Conservation (phyloP, 1,284 basidiomycete genomes). For the Phenoliferia sp. region DNA sequence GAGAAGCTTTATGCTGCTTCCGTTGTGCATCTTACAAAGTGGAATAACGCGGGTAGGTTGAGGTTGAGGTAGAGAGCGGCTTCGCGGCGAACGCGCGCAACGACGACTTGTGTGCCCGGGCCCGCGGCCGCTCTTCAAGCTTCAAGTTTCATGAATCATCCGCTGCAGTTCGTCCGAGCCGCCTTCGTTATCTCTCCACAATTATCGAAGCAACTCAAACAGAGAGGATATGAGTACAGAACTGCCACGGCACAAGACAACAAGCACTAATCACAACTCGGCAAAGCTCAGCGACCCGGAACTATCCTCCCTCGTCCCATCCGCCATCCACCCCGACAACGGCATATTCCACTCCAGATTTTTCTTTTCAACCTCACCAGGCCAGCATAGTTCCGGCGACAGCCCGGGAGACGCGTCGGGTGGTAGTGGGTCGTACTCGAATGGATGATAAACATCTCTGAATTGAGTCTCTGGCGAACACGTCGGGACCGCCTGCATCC, state of each 20-base stretch:
- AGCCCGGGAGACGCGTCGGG: neutral
- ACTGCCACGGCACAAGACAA: no score
- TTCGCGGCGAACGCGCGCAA: neutral
- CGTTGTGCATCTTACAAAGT: constrained; percentile 55
- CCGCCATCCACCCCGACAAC: no score
- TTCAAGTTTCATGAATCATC: neutral
- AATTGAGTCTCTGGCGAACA: neutral
- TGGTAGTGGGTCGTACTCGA: neutral
- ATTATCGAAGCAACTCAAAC: no score
- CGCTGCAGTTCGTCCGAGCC: no score
- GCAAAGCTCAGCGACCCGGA: no score
- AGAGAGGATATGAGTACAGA: no score
- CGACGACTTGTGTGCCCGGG: neutral
- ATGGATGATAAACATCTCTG: neutral
- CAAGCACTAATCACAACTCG: no score
- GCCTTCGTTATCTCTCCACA: no score
- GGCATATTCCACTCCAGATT: no score
- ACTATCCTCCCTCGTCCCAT: no score
- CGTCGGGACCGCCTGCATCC: neutral
- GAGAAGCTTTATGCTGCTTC: constrained; percentile 88
- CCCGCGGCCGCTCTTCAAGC: neutral
- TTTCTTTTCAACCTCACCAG: neutral
- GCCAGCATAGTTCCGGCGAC: neutral
- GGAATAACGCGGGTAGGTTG: neutral
- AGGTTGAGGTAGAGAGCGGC: neutral